Percentiles rank a stretch among this genome's conserved stretches.
Evolutionary conservation across 176 grass and related monocot genomes (phyloP).

Genomic region (Ensete glaucum): DNA sequence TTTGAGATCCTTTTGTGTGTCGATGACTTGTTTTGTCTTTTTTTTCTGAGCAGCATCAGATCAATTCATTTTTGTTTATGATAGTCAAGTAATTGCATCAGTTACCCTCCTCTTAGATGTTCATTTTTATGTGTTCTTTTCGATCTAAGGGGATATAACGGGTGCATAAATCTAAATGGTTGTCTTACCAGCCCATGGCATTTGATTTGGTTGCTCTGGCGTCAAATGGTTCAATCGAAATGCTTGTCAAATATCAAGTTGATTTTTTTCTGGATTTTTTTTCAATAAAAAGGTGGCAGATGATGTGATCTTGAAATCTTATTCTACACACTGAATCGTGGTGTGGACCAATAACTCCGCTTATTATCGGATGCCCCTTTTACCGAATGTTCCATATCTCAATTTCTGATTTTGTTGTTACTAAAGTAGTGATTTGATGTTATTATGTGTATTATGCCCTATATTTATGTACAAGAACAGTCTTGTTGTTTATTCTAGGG

Average conservation of each 20-base stretch:
- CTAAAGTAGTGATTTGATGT: too few relatives aligned
- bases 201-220: constrained; percentile 45
- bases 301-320: not conserved
- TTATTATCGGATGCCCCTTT: constrained; percentile 11
- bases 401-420: too few relatives aligned
- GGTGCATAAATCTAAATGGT: constrained; percentile 44
- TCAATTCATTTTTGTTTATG: not conserved
- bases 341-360: constrained; percentile 10
- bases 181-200: constrained; percentile 86
- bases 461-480: too few relatives aligned
- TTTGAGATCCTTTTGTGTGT: constrained; percentile 49
- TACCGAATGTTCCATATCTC: too few relatives aligned
- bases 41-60: not conserved
- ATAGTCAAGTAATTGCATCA: constrained; percentile 10
- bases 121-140: not conserved
- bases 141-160: constrained; percentile 25
- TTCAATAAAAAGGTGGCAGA: not conserved
- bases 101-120: constrained; percentile 23
- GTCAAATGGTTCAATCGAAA: constrained; percentile 89
- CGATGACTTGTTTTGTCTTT: too few relatives aligned
- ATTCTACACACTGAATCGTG: constrained; percentile 9
- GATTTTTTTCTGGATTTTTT: too few relatives aligned
- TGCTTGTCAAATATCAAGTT: not conserved
- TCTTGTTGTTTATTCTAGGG: too few relatives aligned
- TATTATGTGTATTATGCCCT: too few relatives aligned